Conservation (phyloP, 345 rosid genomes). For the Fremontodendron californicum region DNA sequence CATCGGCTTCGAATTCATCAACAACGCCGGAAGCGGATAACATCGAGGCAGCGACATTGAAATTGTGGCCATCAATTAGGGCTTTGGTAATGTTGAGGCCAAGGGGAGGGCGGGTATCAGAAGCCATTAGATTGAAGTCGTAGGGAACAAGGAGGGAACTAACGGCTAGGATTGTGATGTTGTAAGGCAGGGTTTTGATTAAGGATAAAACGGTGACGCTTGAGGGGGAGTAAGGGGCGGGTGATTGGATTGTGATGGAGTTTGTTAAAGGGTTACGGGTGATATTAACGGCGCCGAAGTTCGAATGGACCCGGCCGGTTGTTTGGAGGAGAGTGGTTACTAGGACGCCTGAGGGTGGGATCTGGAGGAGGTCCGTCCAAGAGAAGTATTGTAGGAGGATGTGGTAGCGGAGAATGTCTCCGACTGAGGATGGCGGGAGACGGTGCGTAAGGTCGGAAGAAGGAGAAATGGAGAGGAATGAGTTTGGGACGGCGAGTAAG, state of each 20-base stretch:
- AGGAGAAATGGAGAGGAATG: constrained; percentile 42
- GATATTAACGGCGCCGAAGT: constrained; percentile 74
- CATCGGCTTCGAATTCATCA: constrained; percentile 65
- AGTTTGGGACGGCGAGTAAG: constrained; percentile 75
- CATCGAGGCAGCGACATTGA: constrained; percentile 80
- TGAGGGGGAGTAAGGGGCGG: constrained; percentile 39
- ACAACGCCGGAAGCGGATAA: constrained; percentile 78
- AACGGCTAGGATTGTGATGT: constrained; percentile 61
- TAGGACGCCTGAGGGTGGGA: constrained; percentile 52
- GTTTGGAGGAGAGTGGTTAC: constrained; percentile 74
- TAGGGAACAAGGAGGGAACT: constrained; percentile 58
- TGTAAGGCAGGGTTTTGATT: constrained; percentile 55
- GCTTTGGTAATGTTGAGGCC: constrained; percentile 74
- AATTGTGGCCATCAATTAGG: constrained; percentile 73
- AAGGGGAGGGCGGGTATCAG: constrained; percentile 56
- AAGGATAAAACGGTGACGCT: constrained; percentile 60
- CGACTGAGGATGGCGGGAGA: constrained; percentile 54
- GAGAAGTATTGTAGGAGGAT: constrained; percentile 77
- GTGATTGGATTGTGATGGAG: constrained; percentile 48
- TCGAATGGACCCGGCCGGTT: constrained; percentile 61
- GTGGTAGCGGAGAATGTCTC: constrained; percentile 89
- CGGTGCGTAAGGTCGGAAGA: constrained; percentile 54
- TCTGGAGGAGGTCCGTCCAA: constrained; percentile 50
- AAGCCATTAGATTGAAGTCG: constrained; percentile 67
- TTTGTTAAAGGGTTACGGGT: constrained; percentile 51